Percentiles rank a stretch among this genome's conserved stretches.
These are phyloP conservation scores for Chytriomyces sp. DNA, from an alignment of 192 early-diverging fungal genomes.

Conservation along the genomic window DNA sequence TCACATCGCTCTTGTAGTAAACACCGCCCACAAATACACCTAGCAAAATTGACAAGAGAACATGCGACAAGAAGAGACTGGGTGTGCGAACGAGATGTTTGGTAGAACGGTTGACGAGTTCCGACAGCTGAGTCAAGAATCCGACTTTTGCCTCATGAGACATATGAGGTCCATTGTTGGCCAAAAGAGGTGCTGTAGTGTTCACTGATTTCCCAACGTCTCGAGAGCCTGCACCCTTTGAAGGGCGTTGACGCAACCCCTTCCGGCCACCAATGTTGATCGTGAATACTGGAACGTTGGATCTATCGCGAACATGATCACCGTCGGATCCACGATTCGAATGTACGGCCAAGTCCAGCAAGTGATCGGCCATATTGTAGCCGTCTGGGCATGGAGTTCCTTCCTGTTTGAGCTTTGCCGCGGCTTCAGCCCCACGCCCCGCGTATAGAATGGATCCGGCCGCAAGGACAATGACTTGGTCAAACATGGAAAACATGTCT, in stretches of 20 bases:
- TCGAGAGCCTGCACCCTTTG: neutral
- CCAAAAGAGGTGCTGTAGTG: neutral
- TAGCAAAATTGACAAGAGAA: constrained; percentile 53
- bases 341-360: constrained; percentile 58
- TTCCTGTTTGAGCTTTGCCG: constrained; percentile 50
- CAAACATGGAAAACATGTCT: constrained; percentile 79
- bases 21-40: constrained; percentile 69
- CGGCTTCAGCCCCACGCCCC: constrained; percentile 51
- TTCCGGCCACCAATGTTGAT: constrained; percentile 3
- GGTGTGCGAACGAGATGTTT: constrained; percentile 51
- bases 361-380: constrained; percentile 75
- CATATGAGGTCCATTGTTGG: too few relatives aligned
- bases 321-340: neutral
- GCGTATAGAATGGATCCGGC: constrained; percentile 66
- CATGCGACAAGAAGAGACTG: constrained; percentile 57
- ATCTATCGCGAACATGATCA: neutral
- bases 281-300: neutral
- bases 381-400: constrained; percentile 68
- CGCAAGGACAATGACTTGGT: constrained; percentile 75
- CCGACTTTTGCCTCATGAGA: constrained; percentile 10
- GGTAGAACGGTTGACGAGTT: constrained; percentile 48
- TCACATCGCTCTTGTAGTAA: constrained; percentile 60
- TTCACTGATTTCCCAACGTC: neutral
- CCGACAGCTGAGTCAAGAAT: constrained; percentile 57
- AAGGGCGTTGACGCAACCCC: neutral